Evolutionary conservation across 441 rosid genomes (phyloP).

Genomic region (Populus hybrid): DNA sequence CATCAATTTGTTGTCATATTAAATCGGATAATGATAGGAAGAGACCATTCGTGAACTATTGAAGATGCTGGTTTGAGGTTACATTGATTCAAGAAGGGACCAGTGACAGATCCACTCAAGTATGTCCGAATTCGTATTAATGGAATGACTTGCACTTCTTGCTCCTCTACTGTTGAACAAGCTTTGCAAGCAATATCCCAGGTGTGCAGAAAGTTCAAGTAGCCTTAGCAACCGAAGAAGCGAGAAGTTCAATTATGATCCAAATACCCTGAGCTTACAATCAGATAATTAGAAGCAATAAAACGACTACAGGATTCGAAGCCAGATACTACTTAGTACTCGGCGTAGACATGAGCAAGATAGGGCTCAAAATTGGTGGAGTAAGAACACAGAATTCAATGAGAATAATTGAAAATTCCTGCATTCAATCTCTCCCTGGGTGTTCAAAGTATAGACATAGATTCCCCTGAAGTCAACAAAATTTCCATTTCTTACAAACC

Average conservation of each 20-base stretch:
- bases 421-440: constrained; percentile 87
- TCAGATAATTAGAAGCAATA: constrained; percentile 42
- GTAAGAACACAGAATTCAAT: constrained; percentile 39
- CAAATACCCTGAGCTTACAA: constrained; percentile 35
- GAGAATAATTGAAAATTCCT: constrained; percentile 48
- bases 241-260: constrained; percentile 66
- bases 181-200: constrained; percentile 49
- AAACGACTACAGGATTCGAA: constrained; percentile 71
- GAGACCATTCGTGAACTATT: constrained; percentile 73
- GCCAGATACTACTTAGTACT: constrained; percentile 63
- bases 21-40: constrained; percentile 29
- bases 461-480: constrained; percentile 33
- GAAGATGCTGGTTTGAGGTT: constrained; percentile 81
- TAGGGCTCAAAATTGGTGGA: constrained; percentile 73
- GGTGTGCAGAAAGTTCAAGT: constrained; percentile 78
- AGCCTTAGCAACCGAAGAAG: constrained; percentile 90
- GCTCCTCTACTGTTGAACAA: constrained; percentile 70
- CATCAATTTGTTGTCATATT: too few species aligned
- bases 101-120: constrained; percentile 50
- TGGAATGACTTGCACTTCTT: constrained; percentile 88
- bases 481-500: constrained; percentile 63
- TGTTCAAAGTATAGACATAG: constrained; percentile 45
- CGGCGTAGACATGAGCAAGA: constrained; percentile 67
- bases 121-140: constrained; percentile 67
- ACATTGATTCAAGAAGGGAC: constrained; percentile 47